A percentile compares a stretch with the other conserved stretches of the same genome.
These are phyloP conservation scores for Gillenia trifoliata DNA, from an alignment of 306 rosid species.

Conservation along the genomic window DNA sequence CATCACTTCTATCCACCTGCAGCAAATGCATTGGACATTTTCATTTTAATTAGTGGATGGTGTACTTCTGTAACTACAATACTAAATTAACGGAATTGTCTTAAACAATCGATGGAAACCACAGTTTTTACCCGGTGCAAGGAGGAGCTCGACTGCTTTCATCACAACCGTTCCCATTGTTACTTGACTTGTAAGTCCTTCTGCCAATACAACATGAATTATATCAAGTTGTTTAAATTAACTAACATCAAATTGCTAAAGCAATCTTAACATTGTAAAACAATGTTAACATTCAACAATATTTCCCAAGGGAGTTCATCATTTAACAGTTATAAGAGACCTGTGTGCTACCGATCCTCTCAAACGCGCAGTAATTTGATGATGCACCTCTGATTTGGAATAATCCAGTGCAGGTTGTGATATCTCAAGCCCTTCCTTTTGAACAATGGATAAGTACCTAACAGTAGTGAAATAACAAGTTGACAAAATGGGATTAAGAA, in stretches of 20 bases:
- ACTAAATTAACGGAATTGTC: not conserved
- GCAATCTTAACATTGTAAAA: not conserved
- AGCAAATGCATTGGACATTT: constrained; percentile 12
- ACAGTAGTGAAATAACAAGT: not conserved
- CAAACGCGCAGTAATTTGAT: constrained; percentile 78
- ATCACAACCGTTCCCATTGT: constrained; percentile 58
- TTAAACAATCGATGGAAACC: not conserved
- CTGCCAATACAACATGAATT: constrained; percentile 36
- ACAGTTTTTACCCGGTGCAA: constrained; percentile 72
- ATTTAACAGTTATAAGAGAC: constrained; percentile 24
- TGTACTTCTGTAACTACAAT: not conserved
- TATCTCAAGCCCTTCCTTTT: constrained; percentile 68
- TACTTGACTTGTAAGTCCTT: constrained; percentile 56
- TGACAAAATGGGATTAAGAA: not conserved
- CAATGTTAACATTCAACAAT: not conserved
- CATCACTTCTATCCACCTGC: constrained; percentile 99
- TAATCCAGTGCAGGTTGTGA: constrained; percentile 94
- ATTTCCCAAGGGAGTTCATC: not conserved
- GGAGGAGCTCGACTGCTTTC: constrained; percentile 73
- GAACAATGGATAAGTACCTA: constrained; percentile 71
- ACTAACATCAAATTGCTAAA: not conserved
- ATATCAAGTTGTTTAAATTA: not conserved
- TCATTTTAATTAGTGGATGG: constrained; percentile 4
- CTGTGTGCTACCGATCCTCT: constrained; percentile 75
- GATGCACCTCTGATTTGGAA: constrained; percentile 66